These are phyloP conservation scores for Capsicum rhomboideum DNA, from an alignment of 257 asterid genomes.

Conservation along the genomic window DNA sequence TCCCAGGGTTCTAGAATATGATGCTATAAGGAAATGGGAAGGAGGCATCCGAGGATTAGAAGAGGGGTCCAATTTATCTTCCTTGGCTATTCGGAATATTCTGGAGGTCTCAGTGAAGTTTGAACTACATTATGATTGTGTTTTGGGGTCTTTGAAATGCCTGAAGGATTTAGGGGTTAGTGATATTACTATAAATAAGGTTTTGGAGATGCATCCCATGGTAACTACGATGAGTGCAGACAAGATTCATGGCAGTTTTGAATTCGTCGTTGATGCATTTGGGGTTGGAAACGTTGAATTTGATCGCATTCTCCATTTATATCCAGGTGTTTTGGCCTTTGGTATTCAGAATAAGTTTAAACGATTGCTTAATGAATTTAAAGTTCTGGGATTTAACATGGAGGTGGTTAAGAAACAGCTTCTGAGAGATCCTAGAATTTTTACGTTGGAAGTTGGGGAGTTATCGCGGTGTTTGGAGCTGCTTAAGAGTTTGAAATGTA, in stretches of 20 bases:
- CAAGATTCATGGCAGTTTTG: slow-evolving; percentile 22
- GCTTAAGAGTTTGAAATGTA: slow-evolving; percentile 61
- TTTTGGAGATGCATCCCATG: slow-evolving; percentile 56
- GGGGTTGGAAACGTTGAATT: slow-evolving; percentile 38
- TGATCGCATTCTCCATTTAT: slow-evolving; percentile 31
- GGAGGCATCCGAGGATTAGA: slow-evolving; percentile 16
- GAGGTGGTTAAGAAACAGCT: slow-evolving; percentile 47
- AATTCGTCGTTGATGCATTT: slow-evolving; percentile 35
- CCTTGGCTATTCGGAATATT: slow-evolving; percentile 27
- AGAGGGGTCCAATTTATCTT: slow-evolving; percentile 20
- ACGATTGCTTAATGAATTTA: slow-evolving; percentile 59
- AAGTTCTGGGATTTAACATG: slow-evolving; percentile 44
- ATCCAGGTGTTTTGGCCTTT: slow-evolving; percentile 45
- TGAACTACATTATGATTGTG: slow-evolving; percentile 38
- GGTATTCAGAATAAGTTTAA: slow-evolving; percentile 42
- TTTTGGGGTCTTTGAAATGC: slow-evolving; percentile 25
- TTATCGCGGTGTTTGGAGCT: slow-evolving; percentile 56
- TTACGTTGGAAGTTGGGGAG: slow-evolving; percentile 79
- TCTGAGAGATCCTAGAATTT: slow-evolving; percentile 48
- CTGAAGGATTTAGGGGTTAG: slow-evolving; percentile 46
- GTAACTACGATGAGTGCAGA: slow-evolving; percentile 35
- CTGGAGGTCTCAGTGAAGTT: slow-evolving; percentile 39
- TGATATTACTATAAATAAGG: slow-evolving; percentile 29
- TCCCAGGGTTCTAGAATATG: slow-evolving; percentile 45
- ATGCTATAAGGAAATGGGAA: slow-evolving; percentile 53